These are phyloP conservation scores for Poterioochromonas sp. DNA, from an alignment of 352 stramenopile genomes.

Conservation along the genomic window DNA sequence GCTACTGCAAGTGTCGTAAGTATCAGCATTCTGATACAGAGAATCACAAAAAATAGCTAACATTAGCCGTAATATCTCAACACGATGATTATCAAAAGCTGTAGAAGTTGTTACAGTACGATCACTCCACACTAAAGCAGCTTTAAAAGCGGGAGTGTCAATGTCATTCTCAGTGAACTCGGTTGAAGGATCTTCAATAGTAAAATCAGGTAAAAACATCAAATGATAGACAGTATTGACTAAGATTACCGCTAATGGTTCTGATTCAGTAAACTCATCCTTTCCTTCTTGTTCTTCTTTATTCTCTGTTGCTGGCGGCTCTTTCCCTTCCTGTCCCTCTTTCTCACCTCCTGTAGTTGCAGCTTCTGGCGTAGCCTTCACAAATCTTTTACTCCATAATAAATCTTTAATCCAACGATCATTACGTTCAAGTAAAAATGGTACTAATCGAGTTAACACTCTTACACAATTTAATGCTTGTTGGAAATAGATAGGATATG, in stretches of 20 bases:
- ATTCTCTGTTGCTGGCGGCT: background rate
- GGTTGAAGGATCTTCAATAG: constrained; percentile 55
- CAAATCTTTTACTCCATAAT: constrained; percentile 33
- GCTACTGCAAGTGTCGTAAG: constrained; percentile 77
- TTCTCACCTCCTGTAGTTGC: too few relatives aligned
- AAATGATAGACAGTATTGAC: constrained; percentile 62
- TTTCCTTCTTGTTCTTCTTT: background rate
- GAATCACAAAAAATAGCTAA: constrained; percentile 87
- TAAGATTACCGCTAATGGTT: constrained; percentile 58
- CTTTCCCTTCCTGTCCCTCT: too few relatives aligned
- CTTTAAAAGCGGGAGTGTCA: constrained; percentile 34
- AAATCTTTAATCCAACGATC: constrained; percentile 20
- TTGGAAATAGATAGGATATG: constrained; percentile 67
- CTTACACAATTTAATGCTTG: constrained; percentile 64
- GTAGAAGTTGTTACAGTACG: constrained; percentile 15
- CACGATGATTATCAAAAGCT: constrained; percentile 79
- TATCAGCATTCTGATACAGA: constrained; percentile 78
- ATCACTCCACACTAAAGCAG: constrained; percentile 35
- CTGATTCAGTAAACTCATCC: constrained; percentile 47
- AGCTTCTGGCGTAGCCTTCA: background rate
- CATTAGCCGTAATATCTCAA: constrained; percentile 86
- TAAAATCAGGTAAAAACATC: constrained; percentile 63
- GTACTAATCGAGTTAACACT: constrained; percentile 58
- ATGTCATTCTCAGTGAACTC: constrained; percentile 48
- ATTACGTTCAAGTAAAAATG: constrained; percentile 57